phyloP scores from a whole-genome alignment of 176 grass and related monocot genomes.

The Aegilops tauschii region DNA sequence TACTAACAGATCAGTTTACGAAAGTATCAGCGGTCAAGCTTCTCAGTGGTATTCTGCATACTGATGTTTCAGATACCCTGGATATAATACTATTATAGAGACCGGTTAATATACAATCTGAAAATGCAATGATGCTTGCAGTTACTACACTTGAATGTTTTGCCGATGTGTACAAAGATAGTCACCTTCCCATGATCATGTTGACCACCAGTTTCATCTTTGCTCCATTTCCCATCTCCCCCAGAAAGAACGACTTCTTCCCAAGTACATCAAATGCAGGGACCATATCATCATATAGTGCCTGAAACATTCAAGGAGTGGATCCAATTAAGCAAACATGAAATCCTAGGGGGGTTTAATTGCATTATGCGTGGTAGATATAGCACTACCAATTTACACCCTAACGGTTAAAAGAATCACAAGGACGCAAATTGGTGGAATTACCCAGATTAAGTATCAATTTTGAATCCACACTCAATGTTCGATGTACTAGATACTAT shows the following conservation, averaged over 20 bases:
- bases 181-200: constrained; percentile 97
- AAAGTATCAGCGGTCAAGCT: background rate
- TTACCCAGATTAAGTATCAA: constrained; percentile 6
- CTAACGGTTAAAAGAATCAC: background rate
- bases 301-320: constrained; percentile 34
- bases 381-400: background rate
- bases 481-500: background rate
- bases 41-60: background rate
- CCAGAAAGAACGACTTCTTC: constrained; percentile 91
- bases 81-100: background rate
- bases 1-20: background rate
- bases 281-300: constrained; percentile 78
- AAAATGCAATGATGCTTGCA: constrained; percentile 1
- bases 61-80: background rate
- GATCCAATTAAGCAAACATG: constrained; percentile 8
- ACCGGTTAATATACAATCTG: background rate
- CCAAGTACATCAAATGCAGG: constrained; percentile 86
- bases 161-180: constrained; percentile 15
- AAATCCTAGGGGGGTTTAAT: background rate
- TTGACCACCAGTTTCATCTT: constrained; percentile 99
- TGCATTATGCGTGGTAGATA: background rate
- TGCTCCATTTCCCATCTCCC: constrained; percentile 90
- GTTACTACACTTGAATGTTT: background rate
- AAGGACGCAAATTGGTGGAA: background rate
- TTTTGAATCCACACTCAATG: background rate